These are phyloP conservation scores for Ogataea haglerorum DNA, from an alignment of 805 yeast species.

Conservation along the genomic window DNA sequence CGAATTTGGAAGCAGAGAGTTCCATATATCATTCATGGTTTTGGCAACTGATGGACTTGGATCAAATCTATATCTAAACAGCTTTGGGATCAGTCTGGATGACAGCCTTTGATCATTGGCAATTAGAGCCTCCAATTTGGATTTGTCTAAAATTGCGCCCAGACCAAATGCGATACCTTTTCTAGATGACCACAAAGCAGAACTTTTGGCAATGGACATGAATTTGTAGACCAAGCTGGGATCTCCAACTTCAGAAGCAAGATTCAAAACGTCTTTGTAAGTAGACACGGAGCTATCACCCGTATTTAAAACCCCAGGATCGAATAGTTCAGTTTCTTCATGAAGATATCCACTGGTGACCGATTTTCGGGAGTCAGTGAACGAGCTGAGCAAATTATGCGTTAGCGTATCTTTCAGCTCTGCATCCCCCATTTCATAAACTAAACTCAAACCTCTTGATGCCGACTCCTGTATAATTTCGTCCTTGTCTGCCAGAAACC, in stretches of 20 bases:
- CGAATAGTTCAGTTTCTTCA: constrained; percentile 80
- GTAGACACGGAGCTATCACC: constrained; percentile 87
- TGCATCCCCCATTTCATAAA: constrained; percentile 72
- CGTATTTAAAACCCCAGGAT: constrained; percentile 74
- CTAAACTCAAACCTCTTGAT: constrained; percentile 76
- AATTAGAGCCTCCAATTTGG: constrained; percentile 64
- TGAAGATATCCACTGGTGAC: constrained; percentile 65
- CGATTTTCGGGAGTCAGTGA: constrained; percentile 62
- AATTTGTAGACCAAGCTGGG: constrained; percentile 91
- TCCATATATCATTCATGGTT: constrained; percentile 91
- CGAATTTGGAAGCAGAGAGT: constrained; percentile 55
- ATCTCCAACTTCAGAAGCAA: constrained; percentile 95
- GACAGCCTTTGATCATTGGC: constrained; percentile 52
- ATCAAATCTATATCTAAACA: constrained; percentile 82
- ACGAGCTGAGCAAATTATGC: constrained; percentile 67
- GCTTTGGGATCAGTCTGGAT: constrained; percentile 67
- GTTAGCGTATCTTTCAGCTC: constrained; percentile 71
- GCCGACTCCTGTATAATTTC: constrained; percentile 92
- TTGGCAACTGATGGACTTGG: constrained; percentile 71
- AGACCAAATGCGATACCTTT: constrained; percentile 94
- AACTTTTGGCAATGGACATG: constrained; percentile 85
- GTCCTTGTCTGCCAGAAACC: constrained; percentile 74
- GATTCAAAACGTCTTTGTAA: constrained; percentile 79
- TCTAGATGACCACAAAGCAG: constrained; percentile 88
- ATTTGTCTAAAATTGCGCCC: constrained; percentile 77